Evolutionary conservation across 2,329 filamentous ascomycete genomes (phyloP), one percentile per base, ranked within the genome.

Genomic region (Blastomyces percursus): DNA sequence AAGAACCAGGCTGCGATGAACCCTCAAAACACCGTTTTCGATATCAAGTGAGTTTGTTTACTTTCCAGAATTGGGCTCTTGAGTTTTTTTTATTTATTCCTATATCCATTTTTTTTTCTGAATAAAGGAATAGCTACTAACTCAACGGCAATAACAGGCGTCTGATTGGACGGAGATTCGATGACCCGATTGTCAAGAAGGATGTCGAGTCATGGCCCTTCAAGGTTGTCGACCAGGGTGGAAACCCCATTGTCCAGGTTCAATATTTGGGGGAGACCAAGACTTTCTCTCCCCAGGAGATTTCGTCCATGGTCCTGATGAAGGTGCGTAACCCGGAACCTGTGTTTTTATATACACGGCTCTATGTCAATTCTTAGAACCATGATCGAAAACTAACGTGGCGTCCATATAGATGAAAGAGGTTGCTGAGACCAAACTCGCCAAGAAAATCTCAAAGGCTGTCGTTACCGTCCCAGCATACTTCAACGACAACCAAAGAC

Each of bases 1-100:
- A 99, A 97, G 90, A 99, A 99, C 85, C 92, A 96, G 87, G 94
- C 93, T 76, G 93, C 94, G 75, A 96, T 97, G 91, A 99, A 99
- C 90, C 94, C 94, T 67, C 80, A 80, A 77, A 97, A 97, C 85
- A 99, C 94, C 72, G 85, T 99, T 81, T 99, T 97, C 82, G 94
- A 99, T 81, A 90, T 96, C 86, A 99, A 97, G 91, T 94, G 80
- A 81, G 88, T 81, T 62, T 24, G 52, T 40, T 54, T 16, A 35
- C 16, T n/a, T 3, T 38, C 62, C 44, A 35, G 16, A 42, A 3
- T 42, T 16, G 40, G 14, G 40, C 14, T 42, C 3, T 42, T 21
- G 12, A 9, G 3, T 30, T 50, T 12, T 50, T 27, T 8, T 50
- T 50, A 24, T 11, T 35, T 35, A 35, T 35, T 35, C 11, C 11